Percentiles rank a stretch among this genome's conserved stretches.
Evolutionary conservation across 2,329 filamentous ascomycete genomes (phyloP).

Genomic region (Exophiala oligosperma): DNA sequence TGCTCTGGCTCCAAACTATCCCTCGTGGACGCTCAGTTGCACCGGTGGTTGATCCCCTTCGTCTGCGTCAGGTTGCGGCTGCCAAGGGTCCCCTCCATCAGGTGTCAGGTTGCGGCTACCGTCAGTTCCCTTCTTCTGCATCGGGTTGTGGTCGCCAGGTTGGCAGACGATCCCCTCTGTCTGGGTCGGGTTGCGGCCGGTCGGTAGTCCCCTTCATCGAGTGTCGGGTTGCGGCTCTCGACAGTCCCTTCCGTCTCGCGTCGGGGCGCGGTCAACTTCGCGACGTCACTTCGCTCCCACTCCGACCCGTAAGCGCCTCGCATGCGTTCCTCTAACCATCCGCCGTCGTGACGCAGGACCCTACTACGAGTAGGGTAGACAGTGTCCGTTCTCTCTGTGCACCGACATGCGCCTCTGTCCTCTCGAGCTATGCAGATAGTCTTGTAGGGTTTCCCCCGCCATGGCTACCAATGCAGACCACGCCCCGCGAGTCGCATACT

Average conservation of each 20-base stretch:
- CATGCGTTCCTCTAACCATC: too few relatives aligned
- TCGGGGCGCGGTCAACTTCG: not conserved
- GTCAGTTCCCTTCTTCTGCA: not conserved
- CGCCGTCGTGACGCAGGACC: too few relatives aligned
- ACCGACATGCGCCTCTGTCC: constrained; percentile 5
- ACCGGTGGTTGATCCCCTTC: not conserved
- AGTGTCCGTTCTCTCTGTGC: constrained; percentile 3
- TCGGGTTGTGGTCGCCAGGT: too few relatives aligned
- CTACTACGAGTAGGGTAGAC: not conserved
- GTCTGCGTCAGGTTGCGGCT: not conserved
- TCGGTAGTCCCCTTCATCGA: constrained; percentile 1
- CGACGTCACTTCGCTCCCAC: not conserved
- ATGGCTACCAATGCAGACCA: not conserved
- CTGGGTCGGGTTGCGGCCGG: not conserved
- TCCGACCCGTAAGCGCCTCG: not conserved
- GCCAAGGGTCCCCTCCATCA: not conserved
- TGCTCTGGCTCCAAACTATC: not conserved
- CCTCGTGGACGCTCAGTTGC: not conserved
- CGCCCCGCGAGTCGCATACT: constrained; percentile 4
- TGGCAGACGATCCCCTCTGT: not conserved
- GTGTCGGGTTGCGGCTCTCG: too few relatives aligned
- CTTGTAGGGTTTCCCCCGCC: not conserved
- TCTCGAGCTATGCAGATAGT: constrained; percentile 3
- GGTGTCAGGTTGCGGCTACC: too few relatives aligned
- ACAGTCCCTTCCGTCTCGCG: not conserved